These are phyloP conservation scores for Lactarius deliciosus DNA, from an alignment of 768 basidiomycete genomes.

Conservation along the genomic window DNA sequence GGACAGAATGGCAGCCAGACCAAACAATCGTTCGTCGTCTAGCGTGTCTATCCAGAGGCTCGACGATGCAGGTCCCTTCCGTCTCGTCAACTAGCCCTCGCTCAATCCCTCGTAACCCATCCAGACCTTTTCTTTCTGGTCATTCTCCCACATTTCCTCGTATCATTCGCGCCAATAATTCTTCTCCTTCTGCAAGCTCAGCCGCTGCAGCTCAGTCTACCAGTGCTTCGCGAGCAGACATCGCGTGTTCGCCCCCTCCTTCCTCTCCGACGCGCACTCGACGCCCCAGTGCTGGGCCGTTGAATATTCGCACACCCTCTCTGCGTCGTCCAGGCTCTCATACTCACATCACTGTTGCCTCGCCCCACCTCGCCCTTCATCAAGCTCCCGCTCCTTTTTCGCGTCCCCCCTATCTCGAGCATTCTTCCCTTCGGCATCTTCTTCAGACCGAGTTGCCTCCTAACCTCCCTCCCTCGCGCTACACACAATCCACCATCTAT, in stretches of 20 bases:
- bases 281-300: constrained; percentile 42
- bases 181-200: constrained; percentile 33
- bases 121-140: constrained; percentile 44
- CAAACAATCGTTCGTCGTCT: constrained; percentile 54
- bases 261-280: constrained; percentile 50
- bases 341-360: constrained; percentile 31
- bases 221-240: constrained; percentile 38
- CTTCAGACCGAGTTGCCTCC: constrained; percentile 56
- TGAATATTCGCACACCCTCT: constrained; percentile 22
- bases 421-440: constrained; percentile 70
- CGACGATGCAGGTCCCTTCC: constrained; percentile 54
- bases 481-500: constrained; percentile 22
- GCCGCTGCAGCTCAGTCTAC: constrained; percentile 28
- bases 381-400: constrained; percentile 48
- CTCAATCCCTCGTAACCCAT: constrained; percentile 45
- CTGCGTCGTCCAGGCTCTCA: constrained; percentile 31
- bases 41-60: constrained; percentile 71
- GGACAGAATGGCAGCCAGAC: constrained; percentile 38
- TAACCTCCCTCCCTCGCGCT: constrained; percentile 36
- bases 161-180: constrained; percentile 57
- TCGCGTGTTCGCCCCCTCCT: constrained; percentile 45
- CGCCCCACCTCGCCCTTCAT: constrained; percentile 36
- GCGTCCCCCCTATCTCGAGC: constrained; percentile 72
- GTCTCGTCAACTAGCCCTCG: constrained; percentile 56
- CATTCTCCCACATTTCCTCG: constrained; percentile 59